Percentiles rank a stretch among this genome's conserved stretches.
Evolutionary conservation across 352 stramenopile genomes (phyloP).

Genomic region (Peronospora destructor): DNA sequence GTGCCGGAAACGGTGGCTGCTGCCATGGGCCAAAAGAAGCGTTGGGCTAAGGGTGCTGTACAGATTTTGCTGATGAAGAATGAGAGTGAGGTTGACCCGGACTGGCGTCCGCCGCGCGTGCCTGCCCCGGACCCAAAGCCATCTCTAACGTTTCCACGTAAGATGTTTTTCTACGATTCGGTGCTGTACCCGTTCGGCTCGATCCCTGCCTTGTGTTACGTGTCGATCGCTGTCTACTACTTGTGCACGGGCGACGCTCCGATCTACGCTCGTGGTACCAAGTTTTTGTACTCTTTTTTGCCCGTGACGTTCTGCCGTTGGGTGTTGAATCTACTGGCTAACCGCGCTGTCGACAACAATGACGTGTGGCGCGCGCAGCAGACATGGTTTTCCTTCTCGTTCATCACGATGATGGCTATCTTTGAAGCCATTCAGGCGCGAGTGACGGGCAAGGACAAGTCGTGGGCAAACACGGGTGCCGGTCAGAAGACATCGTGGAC

Average conservation of each 20-base stretch:
- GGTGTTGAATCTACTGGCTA: slow-evolving; percentile 79
- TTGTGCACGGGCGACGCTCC: slow-evolving; percentile 76
- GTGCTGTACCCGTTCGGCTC: slow-evolving; percentile 86
- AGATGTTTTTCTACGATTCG: slow-evolving; percentile 89
- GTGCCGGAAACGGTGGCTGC: slow-evolving; percentile 80
- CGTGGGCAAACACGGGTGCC: slow-evolving; percentile 86
- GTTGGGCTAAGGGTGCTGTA: slow-evolving; percentile 84
- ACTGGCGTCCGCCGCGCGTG: slow-evolving; percentile 79
- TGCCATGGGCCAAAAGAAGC: slow-evolving; percentile 81
- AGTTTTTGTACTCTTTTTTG: slow-evolving; percentile 86
- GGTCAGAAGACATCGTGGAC: slow-evolving; percentile 84
- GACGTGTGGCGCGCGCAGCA: slow-evolving; percentile 86
- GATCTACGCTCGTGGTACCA: slow-evolving; percentile 75
- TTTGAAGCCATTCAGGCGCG: slow-evolving; percentile 69
- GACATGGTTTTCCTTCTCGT: slow-evolving; percentile 88
- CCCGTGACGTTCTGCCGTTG: slow-evolving; percentile 71
- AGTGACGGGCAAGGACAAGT: slow-evolving; percentile 79
- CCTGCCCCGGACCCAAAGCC: slow-evolving; percentile 78
- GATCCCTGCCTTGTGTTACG: slow-evolving; percentile 80
- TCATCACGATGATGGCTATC: slow-evolving; percentile 85
- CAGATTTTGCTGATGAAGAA: slow-evolving; percentile 88
- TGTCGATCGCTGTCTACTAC: slow-evolving; percentile 82
- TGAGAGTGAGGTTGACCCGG: slow-evolving; percentile 82
- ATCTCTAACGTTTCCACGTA: slow-evolving; percentile 69
- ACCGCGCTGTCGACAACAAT: slow-evolving; percentile 85